phyloP scores from a whole-genome alignment of 2,329 filamentous ascomycete species.

The Botryotinia convoluta region DNA sequence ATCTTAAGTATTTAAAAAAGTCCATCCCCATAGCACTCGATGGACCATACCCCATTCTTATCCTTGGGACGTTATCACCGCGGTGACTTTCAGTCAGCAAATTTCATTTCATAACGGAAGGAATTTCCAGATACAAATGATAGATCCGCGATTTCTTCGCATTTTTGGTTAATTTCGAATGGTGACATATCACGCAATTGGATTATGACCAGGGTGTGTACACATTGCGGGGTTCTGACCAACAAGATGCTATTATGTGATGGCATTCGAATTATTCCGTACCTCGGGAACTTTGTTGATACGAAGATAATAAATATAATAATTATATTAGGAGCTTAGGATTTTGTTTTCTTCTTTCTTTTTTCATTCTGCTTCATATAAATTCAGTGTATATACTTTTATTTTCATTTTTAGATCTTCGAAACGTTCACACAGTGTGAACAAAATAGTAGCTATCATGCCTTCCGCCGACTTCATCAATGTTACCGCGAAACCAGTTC shows the following conservation, averaged over 20 bases:
- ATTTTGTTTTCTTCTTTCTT: not conserved
- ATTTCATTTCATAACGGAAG: not conserved
- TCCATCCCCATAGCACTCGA: not conserved
- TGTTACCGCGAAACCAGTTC: not conserved
- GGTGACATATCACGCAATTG: slow-evolving; percentile 19
- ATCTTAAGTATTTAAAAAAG: not conserved
- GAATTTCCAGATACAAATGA: not conserved
- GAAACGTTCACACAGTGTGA: not conserved
- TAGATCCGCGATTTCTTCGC: not conserved
- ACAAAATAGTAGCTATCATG: not conserved
- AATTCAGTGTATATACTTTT: not conserved
- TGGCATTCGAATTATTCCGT: not conserved
- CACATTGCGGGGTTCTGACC: slow-evolving; percentile 1
- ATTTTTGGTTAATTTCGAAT: not conserved
- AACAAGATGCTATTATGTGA: not conserved
- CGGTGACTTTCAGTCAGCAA: not conserved
- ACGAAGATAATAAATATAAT: not conserved
- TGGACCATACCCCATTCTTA: not conserved
- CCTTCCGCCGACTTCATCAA: slow-evolving; percentile 11
- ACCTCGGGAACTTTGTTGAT: slow-evolving; percentile 2
- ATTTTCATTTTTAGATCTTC: not conserved
- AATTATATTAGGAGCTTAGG: not conserved
- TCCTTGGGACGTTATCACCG: not conserved
- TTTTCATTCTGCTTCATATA: not conserved
- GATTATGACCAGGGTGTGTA: not conserved